A percentile compares a stretch with the other conserved stretches of the same genome.
phyloP scores from a whole-genome alignment of 495 filamentous ascomycete species.

The Staphylotrichum longicolle region DNA sequence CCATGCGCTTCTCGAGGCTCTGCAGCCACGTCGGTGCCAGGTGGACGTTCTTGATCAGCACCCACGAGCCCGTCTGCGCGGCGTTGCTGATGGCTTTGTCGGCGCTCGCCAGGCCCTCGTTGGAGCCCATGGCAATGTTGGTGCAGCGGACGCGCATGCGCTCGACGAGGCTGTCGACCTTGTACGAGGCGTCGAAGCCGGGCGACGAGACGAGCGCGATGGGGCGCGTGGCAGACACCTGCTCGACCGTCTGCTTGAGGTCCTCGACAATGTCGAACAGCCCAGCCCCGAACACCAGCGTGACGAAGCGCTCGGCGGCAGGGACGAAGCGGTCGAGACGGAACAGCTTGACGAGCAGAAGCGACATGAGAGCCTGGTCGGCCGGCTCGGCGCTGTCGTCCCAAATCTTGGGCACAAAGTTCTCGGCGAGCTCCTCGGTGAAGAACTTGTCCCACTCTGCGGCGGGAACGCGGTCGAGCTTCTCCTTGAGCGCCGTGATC shows the following conservation, averaged over 20 bases:
- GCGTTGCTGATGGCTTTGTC: slow-evolving; percentile 95
- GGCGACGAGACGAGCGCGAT: slow-evolving; percentile 91
- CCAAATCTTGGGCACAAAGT: slow-evolving; percentile 77
- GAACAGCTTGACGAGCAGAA: slow-evolving; percentile 90
- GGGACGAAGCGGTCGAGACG: slow-evolving; percentile 94
- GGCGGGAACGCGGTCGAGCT: slow-evolving; percentile 58
- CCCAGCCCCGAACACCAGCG: slow-evolving; percentile 81
- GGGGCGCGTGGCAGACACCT: slow-evolving; percentile 80
- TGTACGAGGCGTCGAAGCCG: slow-evolving; percentile 97
- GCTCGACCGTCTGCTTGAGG: slow-evolving; percentile 76
- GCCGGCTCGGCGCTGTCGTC: slow-evolving; percentile 58
- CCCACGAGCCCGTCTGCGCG: slow-evolving; percentile 90
- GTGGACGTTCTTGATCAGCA: slow-evolving; percentile 98
- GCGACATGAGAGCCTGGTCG: slow-evolving; percentile 76
- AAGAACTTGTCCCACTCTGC: slow-evolving; percentile 78
- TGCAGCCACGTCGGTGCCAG: slow-evolving; percentile 94
- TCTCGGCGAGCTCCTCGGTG: slow-evolving; percentile 82
- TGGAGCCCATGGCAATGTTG: slow-evolving; percentile 98
- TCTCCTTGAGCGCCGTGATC: slow-evolving; percentile 70
- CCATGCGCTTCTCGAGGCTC: slow-evolving; percentile 92
- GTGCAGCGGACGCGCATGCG: slow-evolving; percentile 76
- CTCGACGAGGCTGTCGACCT: slow-evolving; percentile 93
- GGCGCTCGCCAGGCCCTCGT: slow-evolving; percentile 84
- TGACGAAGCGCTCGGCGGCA: slow-evolving; percentile 82
- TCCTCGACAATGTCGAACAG: slow-evolving; percentile 80